A percentile compares a stretch with the other conserved stretches of the same genome.
These are phyloP conservation scores for Botrytis elliptica DNA, from an alignment of 2,329 filamentous ascomycete species.

Conservation along the genomic window DNA sequence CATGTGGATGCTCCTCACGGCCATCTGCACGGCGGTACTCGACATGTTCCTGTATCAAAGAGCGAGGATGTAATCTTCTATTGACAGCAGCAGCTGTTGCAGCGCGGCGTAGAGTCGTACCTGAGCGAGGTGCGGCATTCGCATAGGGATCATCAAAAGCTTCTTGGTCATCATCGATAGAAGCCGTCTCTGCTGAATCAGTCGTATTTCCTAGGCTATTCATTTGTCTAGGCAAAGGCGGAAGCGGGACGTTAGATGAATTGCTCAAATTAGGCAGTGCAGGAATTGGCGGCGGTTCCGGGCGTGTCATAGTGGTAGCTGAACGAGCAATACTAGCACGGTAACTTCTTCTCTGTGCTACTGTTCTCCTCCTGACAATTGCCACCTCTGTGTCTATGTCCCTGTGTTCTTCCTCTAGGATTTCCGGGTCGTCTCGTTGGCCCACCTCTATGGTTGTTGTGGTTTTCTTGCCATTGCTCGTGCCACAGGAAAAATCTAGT, in stretches of 20 bases:
- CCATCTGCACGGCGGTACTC: conserved; percentile 69
- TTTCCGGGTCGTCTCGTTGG: conserved; percentile 60
- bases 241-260: conserved; percentile 26
- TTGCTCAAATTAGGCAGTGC: conserved; percentile 27
- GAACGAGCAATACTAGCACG: conserved; percentile 50
- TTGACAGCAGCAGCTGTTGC: conserved; percentile 75
- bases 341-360: conserved; percentile 57
- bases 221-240: conserved; percentile 24
- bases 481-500: conserved; percentile 69
- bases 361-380: conserved; percentile 72
- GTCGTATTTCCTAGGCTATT: conserved; percentile 27
- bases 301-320: conserved; percentile 43
- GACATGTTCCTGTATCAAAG: conserved; percentile 53
- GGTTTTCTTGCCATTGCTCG: conserved; percentile 52
- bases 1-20: conserved; percentile 71
- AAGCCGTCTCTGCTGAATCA: conserved; percentile 31
- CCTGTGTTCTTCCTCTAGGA: conserved; percentile 69
- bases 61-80: conserved; percentile 62
- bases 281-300: conserved; percentile 32
- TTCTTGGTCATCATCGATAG: conserved; percentile 43
- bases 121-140: conserved; percentile 69
- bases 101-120: conserved; percentile 67
- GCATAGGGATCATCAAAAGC: conserved; percentile 70
- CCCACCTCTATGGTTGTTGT: conserved; percentile 74
- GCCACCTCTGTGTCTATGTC: conserved; percentile 78